Evolutionary conservation across 441 rosid species (phyloP).

Genomic region (Pelargonium australe): DNA sequence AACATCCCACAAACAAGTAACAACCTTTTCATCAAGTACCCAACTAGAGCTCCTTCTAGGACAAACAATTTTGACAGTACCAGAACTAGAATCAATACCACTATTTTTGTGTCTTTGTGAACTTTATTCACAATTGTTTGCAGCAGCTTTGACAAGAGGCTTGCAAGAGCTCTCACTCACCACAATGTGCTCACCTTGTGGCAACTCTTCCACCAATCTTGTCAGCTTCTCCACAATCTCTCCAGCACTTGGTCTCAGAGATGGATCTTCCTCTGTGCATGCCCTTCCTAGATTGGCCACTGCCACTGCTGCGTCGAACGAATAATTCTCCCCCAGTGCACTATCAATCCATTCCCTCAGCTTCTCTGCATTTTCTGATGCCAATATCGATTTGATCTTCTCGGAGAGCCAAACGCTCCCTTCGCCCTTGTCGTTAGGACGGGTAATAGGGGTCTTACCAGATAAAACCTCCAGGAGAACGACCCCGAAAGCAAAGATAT

Average conservation of each 20-base stretch:
- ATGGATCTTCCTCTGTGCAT: constrained; percentile 59
- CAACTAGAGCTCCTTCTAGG: no score
- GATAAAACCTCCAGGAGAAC: constrained; percentile 65
- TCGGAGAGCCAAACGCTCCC: constrained; percentile 38
- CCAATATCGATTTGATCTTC: constrained; percentile 37
- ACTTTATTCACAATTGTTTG: neutral
- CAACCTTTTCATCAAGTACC: no score
- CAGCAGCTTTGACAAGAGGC: constrained; percentile 51
- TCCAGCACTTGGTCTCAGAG: constrained; percentile 56
- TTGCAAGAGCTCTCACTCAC: constrained; percentile 65
- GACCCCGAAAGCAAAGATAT: constrained; percentile 68
- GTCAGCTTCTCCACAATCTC: constrained; percentile 68
- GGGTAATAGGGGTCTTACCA: constrained; percentile 44
- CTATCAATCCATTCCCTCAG: constrained; percentile 68
- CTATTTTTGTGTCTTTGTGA: no score
- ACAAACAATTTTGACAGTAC: no score
- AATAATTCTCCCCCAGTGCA: constrained; percentile 65
- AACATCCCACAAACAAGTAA: no score
- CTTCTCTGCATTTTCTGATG: constrained; percentile 39
- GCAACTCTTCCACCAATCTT: constrained; percentile 48
- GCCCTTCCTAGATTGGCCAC: constrained; percentile 63
- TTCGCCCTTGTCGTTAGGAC: constrained; percentile 34
- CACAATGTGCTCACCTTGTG: constrained; percentile 35
- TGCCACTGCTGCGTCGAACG: constrained; percentile 55
- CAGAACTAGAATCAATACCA: no score